Percentiles rank a stretch among this genome's conserved stretches.
phyloP scores from a whole-genome alignment of 768 basidiomycete species.

The Daedaleopsis nitida region DNA sequence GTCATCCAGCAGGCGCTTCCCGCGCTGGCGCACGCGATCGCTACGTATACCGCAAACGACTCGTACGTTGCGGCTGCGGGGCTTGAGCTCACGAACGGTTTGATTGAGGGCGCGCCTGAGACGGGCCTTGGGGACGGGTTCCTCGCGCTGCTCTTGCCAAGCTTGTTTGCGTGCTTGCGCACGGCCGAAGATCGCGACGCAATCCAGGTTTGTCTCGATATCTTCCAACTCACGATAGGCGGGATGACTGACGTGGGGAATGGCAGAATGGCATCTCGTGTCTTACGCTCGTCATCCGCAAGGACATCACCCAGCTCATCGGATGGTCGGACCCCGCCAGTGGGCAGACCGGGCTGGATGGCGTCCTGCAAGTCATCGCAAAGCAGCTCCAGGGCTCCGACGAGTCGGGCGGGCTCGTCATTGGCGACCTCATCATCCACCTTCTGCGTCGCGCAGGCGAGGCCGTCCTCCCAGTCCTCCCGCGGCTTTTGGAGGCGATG shows the following conservation, averaged over 20 bases:
- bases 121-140: conserved; percentile 78
- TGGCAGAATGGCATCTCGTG: conserved; percentile 78
- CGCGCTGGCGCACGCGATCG: conserved; percentile 65
- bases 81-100: conserved; percentile 75
- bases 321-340: conserved; percentile 64
- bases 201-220: conserved; percentile 55
- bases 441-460: conserved; percentile 83
- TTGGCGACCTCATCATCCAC: conserved; percentile 95
- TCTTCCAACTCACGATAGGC: no score
- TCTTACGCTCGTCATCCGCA: conserved; percentile 82
- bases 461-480: conserved; percentile 80
- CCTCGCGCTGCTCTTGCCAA: conserved; percentile 73
- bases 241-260: neutral
- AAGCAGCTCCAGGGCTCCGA: conserved; percentile 76
- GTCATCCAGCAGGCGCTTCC: conserved; percentile 79
- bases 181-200: conserved; percentile 85
- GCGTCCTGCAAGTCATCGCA: conserved; percentile 75
- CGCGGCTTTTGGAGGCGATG: conserved; percentile 85
- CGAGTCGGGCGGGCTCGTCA: conserved; percentile 90
- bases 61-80: conserved; percentile 80
- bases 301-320: conserved; percentile 81
- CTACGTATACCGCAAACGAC: conserved; percentile 57
- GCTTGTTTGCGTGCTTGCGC: conserved; percentile 68
- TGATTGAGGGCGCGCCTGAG: conserved; percentile 66
- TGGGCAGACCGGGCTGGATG: conserved; percentile 75